Percentiles rank a stretch among this genome's conserved stretches.
Conservation (phyloP, 768 basidiomycete species). For the Heimioporus sp. region DNA sequence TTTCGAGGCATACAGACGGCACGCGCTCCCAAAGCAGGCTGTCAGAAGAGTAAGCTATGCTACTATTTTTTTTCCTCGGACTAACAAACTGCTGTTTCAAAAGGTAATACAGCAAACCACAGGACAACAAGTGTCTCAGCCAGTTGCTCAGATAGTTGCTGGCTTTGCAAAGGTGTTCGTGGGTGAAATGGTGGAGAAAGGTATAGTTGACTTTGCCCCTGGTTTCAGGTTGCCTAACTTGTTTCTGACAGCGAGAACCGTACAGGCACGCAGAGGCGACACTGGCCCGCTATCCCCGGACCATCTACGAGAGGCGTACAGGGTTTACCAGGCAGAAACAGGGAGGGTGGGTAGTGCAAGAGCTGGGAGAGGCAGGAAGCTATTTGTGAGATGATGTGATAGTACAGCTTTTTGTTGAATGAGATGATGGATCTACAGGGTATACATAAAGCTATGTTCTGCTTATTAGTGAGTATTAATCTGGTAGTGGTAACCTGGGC, state of each 20-base stretch:
- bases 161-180: conserved; percentile 92
- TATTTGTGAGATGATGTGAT: conserved; percentile 60
- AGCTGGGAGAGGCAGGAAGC: conserved; percentile 62
- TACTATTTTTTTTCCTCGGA: background rate
- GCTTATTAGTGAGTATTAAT: conserved; percentile 41
- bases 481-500: conserved; percentile 68
- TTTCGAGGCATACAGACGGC: conserved; percentile 84
- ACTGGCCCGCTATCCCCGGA: conserved; percentile 82
- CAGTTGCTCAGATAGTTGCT: conserved; percentile 85
- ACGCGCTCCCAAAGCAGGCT: conserved; percentile 79
- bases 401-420: no score
- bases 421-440: conserved; percentile 5
- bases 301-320: conserved; percentile 87
- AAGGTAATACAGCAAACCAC: conserved; percentile 83
- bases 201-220: conserved; percentile 33
- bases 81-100: background rate
- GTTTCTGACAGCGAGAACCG: conserved; percentile 57
- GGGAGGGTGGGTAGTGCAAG: conserved; percentile 79
- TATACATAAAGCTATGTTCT: no score
- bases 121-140: conserved; percentile 80
- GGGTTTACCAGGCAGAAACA: conserved; percentile 76
- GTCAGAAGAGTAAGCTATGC: conserved; percentile 63
- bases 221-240: no score
- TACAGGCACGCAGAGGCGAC: conserved; percentile 70
- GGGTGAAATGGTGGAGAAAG: conserved; percentile 89